phyloP scores from a whole-genome alignment of 2,329 filamentous ascomycete species.

The Cytospora mali region DNA sequence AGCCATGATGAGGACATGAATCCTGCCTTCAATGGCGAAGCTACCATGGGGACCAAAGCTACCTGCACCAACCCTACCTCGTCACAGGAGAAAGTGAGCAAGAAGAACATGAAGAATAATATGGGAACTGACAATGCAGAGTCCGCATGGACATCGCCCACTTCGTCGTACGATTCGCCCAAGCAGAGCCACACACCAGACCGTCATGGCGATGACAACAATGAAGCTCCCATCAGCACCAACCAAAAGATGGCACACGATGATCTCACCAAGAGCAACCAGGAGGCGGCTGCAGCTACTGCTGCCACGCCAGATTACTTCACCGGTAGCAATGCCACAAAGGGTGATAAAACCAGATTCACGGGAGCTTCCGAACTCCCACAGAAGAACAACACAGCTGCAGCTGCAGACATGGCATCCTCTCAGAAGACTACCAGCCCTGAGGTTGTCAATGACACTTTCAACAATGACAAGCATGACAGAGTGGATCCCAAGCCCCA shows the following conservation, averaged over 20 bases:
- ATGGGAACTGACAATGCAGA: neutral
- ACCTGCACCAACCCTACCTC: constrained; percentile 31
- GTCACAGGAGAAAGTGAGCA: neutral
- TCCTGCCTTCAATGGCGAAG: neutral
- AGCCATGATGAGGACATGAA: neutral
- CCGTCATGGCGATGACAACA: neutral
- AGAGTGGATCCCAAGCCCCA: neutral
- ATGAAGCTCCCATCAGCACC: neutral
- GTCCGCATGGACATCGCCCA: too few relatives aligned
- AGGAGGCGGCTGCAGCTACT: neutral
- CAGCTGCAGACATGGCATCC: neutral
- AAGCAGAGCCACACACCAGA: too few relatives aligned
- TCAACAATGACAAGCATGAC: neutral
- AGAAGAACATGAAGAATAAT: neutral
- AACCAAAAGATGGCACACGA: neutral
- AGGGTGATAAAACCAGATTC: too few relatives aligned
- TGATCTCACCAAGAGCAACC: neutral
- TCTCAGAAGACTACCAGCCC: neutral
- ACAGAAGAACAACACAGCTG: neutral
- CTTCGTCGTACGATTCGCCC: too few relatives aligned
- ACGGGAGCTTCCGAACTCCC: neutral
- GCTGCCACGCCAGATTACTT: neutral
- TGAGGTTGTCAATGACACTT: neutral
- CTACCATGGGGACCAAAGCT: constrained; percentile 32
- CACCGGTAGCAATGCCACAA: too few relatives aligned